Percentiles rank a stretch among this genome's conserved stretches.
Conservation (phyloP, 495 filamentous ascomycete species). For the Tetracladium setigerum region DNA sequence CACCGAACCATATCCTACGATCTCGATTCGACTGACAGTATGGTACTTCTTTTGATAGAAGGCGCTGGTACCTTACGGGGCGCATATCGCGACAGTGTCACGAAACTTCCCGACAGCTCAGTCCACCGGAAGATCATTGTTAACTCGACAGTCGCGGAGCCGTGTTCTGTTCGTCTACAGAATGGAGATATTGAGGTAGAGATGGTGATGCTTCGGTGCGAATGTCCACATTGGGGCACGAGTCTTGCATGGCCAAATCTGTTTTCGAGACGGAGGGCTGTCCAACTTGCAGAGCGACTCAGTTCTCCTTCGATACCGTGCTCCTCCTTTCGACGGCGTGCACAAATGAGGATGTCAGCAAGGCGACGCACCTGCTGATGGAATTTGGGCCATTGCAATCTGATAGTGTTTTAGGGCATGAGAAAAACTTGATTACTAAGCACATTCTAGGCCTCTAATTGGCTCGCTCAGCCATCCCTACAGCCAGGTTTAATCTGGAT, state of each 20-base stretch:
- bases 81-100: slow-evolving; percentile 1
- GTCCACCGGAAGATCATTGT: slow-evolving; percentile 2
- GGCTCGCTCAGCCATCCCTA: too few species aligned
- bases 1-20: too few species aligned
- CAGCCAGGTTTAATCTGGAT: too few species aligned
- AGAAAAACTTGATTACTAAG: too few species aligned
- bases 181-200: background rate
- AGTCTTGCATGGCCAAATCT: slow-evolving; percentile 3
- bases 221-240: slow-evolving; percentile 3
- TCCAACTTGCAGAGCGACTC: slow-evolving; percentile 2
- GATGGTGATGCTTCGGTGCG: slow-evolving; percentile 8
- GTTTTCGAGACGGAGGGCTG: slow-evolving; percentile 4
- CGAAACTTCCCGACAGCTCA: slow-evolving; percentile 2
- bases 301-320: background rate
- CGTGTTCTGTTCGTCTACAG: background rate
- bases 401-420: too few species aligned
- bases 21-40: too few species aligned
- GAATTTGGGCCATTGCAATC: too few species aligned
- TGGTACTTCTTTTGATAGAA: too few species aligned
- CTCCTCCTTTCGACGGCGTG: slow-evolving; percentile 1
- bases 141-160: background rate
- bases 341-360: background rate
- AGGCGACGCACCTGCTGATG: slow-evolving; percentile 3
- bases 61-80: background rate
- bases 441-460: too few species aligned